Evolutionary conservation across 768 basidiomycete genomes (phyloP).

Genomic region (Collybiopsis luxurians): DNA sequence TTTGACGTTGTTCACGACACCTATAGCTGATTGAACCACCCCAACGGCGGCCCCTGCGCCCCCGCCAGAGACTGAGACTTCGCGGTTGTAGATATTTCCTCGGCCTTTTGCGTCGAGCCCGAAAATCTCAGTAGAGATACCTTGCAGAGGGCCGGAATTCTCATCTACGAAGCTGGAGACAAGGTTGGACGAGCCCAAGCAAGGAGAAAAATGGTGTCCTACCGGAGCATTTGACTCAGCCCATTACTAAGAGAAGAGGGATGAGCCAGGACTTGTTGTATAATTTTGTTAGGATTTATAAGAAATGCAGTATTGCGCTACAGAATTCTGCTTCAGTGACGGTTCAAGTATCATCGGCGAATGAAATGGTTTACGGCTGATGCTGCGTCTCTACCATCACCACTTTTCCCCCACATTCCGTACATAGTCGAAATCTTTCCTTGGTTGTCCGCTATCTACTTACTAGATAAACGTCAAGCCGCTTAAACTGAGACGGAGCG

Average conservation of each 20-base stretch:
- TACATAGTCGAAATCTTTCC: background rate
- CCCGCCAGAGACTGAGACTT: background rate
- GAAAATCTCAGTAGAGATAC: background rate
- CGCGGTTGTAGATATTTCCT: background rate
- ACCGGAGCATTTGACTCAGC: constrained; percentile 7
- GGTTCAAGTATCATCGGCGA: background rate
- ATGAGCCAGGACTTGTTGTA: background rate
- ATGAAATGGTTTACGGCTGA: background rate
- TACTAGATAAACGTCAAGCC: no score
- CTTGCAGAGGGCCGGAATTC: background rate
- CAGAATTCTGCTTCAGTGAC: background rate
- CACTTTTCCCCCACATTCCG: background rate
- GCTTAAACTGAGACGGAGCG: no score
- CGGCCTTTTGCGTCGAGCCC: background rate
- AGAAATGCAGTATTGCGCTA: constrained; percentile 8
- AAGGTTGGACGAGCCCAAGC: background rate
- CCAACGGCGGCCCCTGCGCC: background rate
- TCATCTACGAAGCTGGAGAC: constrained; percentile 1
- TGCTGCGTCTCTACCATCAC: background rate
- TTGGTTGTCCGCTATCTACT: constrained; percentile 1
- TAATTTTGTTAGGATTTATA: constrained; percentile 1
- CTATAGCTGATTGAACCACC: background rate
- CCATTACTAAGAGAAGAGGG: background rate
- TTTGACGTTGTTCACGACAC: background rate
- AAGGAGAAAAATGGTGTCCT: background rate